These are phyloP conservation scores for Otatea glauca DNA, from an alignment of 176 grass and related monocot species.

Conservation along the genomic window DNA sequence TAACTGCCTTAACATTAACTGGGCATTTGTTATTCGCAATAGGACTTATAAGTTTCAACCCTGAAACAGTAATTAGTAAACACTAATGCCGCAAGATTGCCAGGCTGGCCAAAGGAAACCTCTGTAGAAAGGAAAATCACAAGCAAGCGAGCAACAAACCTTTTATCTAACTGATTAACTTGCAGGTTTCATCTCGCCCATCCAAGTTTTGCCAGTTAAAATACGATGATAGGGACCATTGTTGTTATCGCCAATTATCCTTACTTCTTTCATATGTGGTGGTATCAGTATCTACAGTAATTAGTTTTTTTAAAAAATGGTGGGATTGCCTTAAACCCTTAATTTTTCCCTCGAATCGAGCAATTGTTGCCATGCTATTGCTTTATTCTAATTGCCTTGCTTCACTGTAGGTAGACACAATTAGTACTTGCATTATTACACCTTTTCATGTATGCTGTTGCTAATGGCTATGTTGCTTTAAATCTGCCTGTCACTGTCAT, in stretches of 20 bases:
- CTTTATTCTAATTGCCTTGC: background rate
- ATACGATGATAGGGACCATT: background rate
- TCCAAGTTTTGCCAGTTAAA: background rate
- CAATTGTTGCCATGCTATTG: background rate
- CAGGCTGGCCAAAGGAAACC: background rate
- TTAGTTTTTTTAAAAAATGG: background rate
- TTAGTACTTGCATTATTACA: background rate
- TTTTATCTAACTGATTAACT: background rate
- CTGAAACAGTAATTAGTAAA: background rate
- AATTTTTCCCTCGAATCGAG: background rate
- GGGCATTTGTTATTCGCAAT: background rate
- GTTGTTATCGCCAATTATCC: conserved; percentile 3
- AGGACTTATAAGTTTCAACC: background rate
- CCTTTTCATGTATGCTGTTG: background rate
- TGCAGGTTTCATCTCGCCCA: background rate
- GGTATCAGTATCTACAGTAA: background rate
- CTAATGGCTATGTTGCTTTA: background rate
- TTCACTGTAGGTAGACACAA: background rate
- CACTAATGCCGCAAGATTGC: background rate
- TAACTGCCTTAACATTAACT: background rate
- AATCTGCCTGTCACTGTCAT: background rate
- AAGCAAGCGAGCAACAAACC: background rate
- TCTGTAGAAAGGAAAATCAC: background rate
- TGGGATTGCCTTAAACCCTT: background rate
- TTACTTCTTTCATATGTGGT: background rate